Percentiles rank a stretch among this genome's conserved stretches.
Conservation (phyloP, 495 filamentous ascomycete species). For the Aspergillus egyptiacus region DNA sequence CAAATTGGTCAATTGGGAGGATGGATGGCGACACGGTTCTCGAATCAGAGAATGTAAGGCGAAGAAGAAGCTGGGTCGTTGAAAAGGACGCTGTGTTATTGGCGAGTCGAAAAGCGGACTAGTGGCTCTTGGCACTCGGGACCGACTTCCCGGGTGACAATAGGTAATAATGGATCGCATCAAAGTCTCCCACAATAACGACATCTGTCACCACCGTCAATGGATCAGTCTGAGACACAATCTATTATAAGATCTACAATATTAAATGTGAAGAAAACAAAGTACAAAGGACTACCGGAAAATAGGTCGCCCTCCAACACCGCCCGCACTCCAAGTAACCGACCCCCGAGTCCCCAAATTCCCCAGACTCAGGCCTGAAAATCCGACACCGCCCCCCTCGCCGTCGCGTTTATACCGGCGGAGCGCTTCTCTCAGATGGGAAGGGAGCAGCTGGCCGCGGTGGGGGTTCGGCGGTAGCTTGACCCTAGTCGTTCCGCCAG, state of each 20-base stretch:
- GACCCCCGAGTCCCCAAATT: slow-evolving; percentile 60
- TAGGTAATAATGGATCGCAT: neutral
- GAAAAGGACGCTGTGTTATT: neutral
- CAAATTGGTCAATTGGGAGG: neutral
- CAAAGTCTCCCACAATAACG: neutral
- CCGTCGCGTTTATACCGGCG: slow-evolving; percentile 63
- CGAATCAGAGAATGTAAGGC: neutral
- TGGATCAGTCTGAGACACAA: neutral
- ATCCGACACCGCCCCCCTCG: slow-evolving; percentile 62
- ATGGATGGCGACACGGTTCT: neutral
- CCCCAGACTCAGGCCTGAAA: slow-evolving; percentile 66
- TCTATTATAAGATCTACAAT: neutral
- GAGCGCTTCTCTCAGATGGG: slow-evolving; percentile 75
- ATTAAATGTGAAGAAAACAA: no score
- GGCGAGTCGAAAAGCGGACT: neutral
- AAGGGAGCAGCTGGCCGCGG: slow-evolving; percentile 69
- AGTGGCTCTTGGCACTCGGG: neutral
- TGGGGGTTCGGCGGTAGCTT: slow-evolving; percentile 41
- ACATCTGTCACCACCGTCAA: neutral
- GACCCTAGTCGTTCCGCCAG: slow-evolving; percentile 13
- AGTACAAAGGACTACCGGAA: slow-evolving; percentile 47
- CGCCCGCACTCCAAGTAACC: slow-evolving; percentile 47
- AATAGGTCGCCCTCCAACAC: slow-evolving; percentile 51
- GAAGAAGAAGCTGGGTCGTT: neutral
- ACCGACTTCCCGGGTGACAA: no score